Conservation (phyloP, 2,329 filamentous ascomycete genomes). For the Cryoendolithus antarcticus region DNA sequence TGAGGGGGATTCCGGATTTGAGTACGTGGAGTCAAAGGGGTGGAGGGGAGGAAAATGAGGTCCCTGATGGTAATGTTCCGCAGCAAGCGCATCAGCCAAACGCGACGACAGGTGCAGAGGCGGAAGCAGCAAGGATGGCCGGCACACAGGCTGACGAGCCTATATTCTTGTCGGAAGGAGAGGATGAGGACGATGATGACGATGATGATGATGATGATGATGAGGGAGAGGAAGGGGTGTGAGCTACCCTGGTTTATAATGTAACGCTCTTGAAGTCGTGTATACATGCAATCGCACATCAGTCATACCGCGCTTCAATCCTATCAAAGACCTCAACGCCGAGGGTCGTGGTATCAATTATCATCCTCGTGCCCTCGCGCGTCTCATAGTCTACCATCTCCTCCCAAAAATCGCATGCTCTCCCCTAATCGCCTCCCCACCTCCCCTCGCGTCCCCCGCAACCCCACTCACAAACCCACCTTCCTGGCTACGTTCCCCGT, state of each 20-base stretch:
- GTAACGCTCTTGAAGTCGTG: too few relatives aligned
- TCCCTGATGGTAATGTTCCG: constrained; percentile 78
- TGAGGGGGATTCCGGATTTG: too few relatives aligned
- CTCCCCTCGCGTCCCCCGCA: background rate
- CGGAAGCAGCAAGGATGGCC: constrained; percentile 58
- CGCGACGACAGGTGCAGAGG: constrained; percentile 58
- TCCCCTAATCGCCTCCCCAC: background rate
- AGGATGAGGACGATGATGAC: constrained; percentile 33
- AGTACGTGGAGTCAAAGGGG: constrained; percentile 32
- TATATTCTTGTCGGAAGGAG: constrained; percentile 33
- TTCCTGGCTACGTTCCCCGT: constrained; percentile 10
- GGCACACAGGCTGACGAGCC: constrained; percentile 46
- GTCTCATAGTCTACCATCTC: background rate
- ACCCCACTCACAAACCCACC: background rate
- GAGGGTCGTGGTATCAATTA: too few relatives aligned
- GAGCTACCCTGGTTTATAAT: too few relatives aligned
- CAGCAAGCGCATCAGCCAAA: constrained; percentile 70
- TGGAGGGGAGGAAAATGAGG: constrained; percentile 24
- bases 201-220: constrained; percentile 20
- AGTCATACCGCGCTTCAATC: too few relatives aligned
- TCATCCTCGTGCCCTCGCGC: too few relatives aligned
- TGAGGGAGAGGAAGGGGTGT: constrained; percentile 23
- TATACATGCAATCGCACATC: too few relatives aligned
- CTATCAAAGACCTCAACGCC: too few relatives aligned
- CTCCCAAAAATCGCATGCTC: background rate